phyloP scores from a whole-genome alignment of 2,329 filamentous ascomycete species.

The Teratosphaeriaceae sp. region DNA sequence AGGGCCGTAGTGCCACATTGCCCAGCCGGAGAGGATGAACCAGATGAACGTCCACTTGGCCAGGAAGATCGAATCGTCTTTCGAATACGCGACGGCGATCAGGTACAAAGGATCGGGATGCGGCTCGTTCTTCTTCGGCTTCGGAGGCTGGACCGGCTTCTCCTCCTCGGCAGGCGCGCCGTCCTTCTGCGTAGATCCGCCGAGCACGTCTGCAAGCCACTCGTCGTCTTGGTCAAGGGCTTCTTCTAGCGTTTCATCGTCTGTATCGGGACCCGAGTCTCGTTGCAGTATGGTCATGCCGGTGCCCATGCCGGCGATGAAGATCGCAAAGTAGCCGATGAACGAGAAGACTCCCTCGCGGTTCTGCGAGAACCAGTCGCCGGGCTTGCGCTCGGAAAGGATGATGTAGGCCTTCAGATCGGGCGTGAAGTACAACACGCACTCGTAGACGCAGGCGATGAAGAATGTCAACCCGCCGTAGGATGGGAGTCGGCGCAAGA shows the following conservation, averaged over 20 bases:
- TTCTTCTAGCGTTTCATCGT: slow-evolving; percentile 11
- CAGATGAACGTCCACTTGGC: slow-evolving; percentile 60
- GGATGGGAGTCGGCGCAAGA: slow-evolving; percentile 64
- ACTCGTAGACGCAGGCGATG: slow-evolving; percentile 65
- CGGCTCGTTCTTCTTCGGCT: slow-evolving; percentile 12
- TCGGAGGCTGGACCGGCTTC: slow-evolving; percentile 6
- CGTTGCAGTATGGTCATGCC: slow-evolving; percentile 73
- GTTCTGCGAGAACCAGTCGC: slow-evolving; percentile 76
- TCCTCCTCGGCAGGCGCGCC: slow-evolving; percentile 5
- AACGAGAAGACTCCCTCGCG: slow-evolving; percentile 95
- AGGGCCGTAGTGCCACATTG: slow-evolving; percentile 62
- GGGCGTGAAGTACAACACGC: slow-evolving; percentile 63
- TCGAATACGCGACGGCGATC: slow-evolving; percentile 10
- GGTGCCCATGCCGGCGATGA: slow-evolving; percentile 77
- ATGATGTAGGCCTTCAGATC: slow-evolving; percentile 77
- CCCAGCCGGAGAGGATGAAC: slow-evolving; percentile 64
- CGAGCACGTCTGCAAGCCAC: slow-evolving; percentile 31
- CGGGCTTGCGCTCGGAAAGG: slow-evolving; percentile 61
- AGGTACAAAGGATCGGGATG: slow-evolving; percentile 14
- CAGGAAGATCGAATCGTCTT: slow-evolving; percentile 42
- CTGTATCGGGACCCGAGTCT: slow-evolving; percentile 20
- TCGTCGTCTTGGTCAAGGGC: slow-evolving; percentile 29
- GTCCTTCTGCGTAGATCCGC: slow-evolving; percentile 12
- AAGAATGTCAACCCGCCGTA: slow-evolving; percentile 68
- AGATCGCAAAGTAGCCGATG: slow-evolving; percentile 88